Base-by-base conservation (phyloP, 441 rosid genomes). In the Syzygium syzygioides region DNA sequence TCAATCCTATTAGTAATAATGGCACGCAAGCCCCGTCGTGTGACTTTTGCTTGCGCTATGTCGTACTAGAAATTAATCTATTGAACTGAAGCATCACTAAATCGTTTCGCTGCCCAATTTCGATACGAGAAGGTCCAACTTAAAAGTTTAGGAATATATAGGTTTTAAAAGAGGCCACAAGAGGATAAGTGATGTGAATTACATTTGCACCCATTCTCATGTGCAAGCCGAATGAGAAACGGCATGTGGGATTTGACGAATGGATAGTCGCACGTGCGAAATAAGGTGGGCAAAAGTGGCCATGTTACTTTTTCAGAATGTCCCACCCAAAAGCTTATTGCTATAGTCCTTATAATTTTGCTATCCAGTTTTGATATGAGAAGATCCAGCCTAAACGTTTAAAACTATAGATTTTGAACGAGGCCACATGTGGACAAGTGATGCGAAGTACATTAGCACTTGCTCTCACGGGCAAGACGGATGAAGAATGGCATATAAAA, bases 261-360 rank as follows among this genome's bases (percentile, higher is more conserved):
- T 0, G 12, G 12, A 11, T 14, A 8, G 14, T 34, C 14, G 13
- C 48, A 62, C 5, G 4, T 2, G 37, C 8, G 17, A 30, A 30
- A 64, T 71, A 71, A 71, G 20, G 2, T 19, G 12, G 50, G 50
- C 17, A 20, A 1, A 12, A 20, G 9, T 34, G 14, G 4, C 4
- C 14, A 20, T 71, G 80, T 6, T 34, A 19, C 26, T 0, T 2
- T 18, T 6, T 4, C 0, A 0, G 20, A 71, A 10, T 1, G 9
- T 13, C 12, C 23, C 8, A 66, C 4, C 0, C 28, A 20, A 71
- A 71, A 71, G 14, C 28, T 71, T 23, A 37, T 45, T 45, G 48
- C 48, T 45, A 45, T 45, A 45, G 48, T 45, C 48, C 9, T 45
- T 45, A 45, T 45, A 45, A 45, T 68, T 34, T 41, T 10, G 48